Evolutionary conservation across 805 yeast species (phyloP).

Genomic region (Hanseniaspora vineae): DNA sequence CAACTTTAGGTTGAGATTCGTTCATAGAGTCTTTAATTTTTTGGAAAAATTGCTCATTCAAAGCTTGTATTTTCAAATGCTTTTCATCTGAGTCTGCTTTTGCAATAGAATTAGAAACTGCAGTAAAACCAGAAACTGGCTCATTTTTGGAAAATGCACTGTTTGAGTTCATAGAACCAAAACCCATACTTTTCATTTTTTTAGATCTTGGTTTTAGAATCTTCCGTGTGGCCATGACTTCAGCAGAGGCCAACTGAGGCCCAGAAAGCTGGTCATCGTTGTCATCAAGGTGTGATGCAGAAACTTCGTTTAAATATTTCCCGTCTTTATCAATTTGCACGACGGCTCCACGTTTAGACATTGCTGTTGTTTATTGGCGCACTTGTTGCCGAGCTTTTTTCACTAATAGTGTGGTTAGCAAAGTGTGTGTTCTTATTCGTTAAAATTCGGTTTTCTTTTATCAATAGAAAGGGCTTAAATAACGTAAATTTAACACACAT

Average conservation of each 20-base stretch:
- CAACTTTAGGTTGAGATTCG: conserved; percentile 35
- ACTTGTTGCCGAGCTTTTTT: too few species aligned
- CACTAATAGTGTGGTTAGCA: too few species aligned
- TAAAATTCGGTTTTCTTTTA: neutral
- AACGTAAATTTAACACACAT: too few species aligned
- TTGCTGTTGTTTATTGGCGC: conserved; percentile 9
- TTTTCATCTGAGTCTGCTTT: conserved; percentile 17
- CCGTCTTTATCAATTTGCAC: conserved; percentile 48
- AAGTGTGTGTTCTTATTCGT: too few species aligned
- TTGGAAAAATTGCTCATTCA: conserved; percentile 46
- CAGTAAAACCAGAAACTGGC: conserved; percentile 3
- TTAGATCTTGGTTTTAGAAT: conserved; percentile 41
- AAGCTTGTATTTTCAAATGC: conserved; percentile 44
- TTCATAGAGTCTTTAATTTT: conserved; percentile 31
- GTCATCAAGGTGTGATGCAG: conserved; percentile 11
- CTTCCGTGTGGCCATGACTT: conserved; percentile 54
- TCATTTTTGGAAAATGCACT: neutral
- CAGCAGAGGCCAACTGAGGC: conserved; percentile 39
- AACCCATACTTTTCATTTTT: conserved; percentile 23
- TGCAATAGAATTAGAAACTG: conserved; percentile 5
- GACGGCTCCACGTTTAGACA: conserved; percentile 61
- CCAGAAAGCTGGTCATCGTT: conserved; percentile 27
- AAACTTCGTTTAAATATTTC: conserved; percentile 17
- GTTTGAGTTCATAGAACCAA: conserved; percentile 6
- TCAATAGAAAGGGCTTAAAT: neutral